Conservation (phyloP, 345 rosid genomes). For the Eucalyptus urophylla region DNA sequence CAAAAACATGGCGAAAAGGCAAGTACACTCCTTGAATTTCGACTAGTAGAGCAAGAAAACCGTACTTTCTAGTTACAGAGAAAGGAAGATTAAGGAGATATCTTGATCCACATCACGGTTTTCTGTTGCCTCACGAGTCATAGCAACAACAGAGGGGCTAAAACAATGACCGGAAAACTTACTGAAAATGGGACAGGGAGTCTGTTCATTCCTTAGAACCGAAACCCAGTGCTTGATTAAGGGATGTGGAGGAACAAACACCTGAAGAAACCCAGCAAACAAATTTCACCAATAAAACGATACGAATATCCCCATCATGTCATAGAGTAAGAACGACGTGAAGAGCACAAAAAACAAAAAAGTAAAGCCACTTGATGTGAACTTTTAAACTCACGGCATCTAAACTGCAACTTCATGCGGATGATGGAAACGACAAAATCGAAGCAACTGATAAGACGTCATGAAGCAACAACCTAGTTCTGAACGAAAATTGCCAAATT, state of each 20-base stretch:
- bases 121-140: background rate
- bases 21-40: background rate
- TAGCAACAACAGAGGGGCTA: background rate
- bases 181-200: conserved; percentile 82
- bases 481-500: background rate
- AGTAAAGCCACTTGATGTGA: background rate
- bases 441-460: background rate
- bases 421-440: background rate
- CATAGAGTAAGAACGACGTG: background rate
- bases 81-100: background rate
- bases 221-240: conserved; percentile 95
- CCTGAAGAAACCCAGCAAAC: conserved; percentile 20
- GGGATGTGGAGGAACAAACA: conserved; percentile 87
- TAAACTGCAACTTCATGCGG: background rate
- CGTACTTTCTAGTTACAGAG: background rate
- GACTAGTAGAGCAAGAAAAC: background rate
- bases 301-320: background rate
- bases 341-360: background rate
- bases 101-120: background rate
- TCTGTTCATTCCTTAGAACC: conserved; percentile 71
- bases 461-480: background rate
- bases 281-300: background rate
- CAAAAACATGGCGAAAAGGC: background rate
- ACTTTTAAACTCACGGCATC: background rate
- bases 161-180: background rate